Evolutionary conservation across 805 yeast species (phyloP).

Genomic region (Suhomyces canberraensis): DNA sequence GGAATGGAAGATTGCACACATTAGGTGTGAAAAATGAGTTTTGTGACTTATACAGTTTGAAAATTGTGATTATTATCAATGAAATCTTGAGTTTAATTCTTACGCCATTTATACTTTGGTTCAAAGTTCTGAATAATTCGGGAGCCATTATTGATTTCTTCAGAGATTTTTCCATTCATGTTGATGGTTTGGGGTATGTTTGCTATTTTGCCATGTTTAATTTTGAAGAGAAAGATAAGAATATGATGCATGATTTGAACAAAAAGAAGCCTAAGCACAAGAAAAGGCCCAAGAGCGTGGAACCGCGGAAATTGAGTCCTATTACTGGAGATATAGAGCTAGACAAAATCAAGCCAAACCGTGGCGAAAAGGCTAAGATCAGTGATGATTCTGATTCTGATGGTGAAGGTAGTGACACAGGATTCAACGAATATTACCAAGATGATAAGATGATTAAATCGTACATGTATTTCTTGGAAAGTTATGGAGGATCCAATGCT

Average conservation of each 20-base stretch:
- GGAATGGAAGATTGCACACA: conserved; percentile 86
- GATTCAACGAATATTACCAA: conserved; percentile 42
- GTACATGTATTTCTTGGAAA: conserved; percentile 81
- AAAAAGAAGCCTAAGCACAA: conserved; percentile 15
- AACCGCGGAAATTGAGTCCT: neutral
- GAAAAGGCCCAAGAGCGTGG: conserved; percentile 8
- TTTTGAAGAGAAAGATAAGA: conserved; percentile 56
- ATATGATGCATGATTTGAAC: conserved; percentile 36
- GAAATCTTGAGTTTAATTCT: conserved; percentile 80
- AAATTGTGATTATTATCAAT: conserved; percentile 63
- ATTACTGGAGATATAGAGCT: conserved; percentile 15
- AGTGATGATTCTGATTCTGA: conserved; percentile 10
- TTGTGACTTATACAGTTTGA: conserved; percentile 71
- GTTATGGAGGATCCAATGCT: conserved; percentile 48
- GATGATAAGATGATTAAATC: conserved; percentile 93
- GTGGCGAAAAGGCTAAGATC: conserved; percentile 6
- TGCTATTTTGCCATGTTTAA: conserved; percentile 94
- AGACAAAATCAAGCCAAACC: conserved; percentile 11
- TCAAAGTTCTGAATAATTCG: conserved; percentile 68
- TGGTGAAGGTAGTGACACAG: conserved; percentile 19
- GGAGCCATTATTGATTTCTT: conserved; percentile 85
- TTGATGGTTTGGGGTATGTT: conserved; percentile 92
- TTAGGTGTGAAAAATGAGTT: conserved; percentile 82
- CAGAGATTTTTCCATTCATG: conserved; percentile 83
- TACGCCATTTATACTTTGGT: conserved; percentile 89